Conservation (phyloP, 768 basidiomycete species). For the Boletus reticulatus region DNA sequence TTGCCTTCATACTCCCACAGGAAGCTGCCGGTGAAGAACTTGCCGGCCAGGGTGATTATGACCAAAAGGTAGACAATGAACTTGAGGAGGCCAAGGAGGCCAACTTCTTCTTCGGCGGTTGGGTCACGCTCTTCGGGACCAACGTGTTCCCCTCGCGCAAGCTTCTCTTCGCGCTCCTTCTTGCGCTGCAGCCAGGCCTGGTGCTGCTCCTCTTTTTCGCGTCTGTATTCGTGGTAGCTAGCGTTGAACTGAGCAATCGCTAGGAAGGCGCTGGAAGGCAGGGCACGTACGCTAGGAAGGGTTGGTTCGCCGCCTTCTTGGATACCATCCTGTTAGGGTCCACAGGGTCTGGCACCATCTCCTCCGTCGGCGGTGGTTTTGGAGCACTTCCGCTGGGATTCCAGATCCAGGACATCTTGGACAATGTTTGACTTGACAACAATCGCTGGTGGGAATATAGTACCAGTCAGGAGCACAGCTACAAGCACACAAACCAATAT, state of each 20-base stretch:
- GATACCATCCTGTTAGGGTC: constrained; percentile 71
- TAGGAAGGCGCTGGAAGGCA: background rate
- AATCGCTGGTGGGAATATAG: too few relatives aligned
- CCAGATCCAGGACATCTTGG: constrained; percentile 65
- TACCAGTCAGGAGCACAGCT: background rate
- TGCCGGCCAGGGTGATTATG: constrained; percentile 60
- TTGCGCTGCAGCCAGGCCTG: constrained; percentile 68
- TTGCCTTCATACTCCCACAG: constrained; percentile 78
- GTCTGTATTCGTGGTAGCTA: constrained; percentile 68
- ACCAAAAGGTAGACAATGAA: constrained; percentile 59
- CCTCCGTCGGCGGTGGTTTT: constrained; percentile 38
- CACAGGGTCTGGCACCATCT: constrained; percentile 60
- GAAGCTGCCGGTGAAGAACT: constrained; percentile 85
- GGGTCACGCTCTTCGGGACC: constrained; percentile 75
- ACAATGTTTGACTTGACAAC: background rate
- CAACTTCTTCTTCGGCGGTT: constrained; percentile 65
- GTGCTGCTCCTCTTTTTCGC: constrained; percentile 58
- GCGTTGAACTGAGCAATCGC: constrained; percentile 5
- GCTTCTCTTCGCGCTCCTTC: constrained; percentile 67
- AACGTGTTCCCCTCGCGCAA: constrained; percentile 70
- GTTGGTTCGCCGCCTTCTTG: constrained; percentile 79
- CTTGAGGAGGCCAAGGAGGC: constrained; percentile 62
- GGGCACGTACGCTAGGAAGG: constrained; percentile 73
- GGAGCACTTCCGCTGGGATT: constrained; percentile 41
- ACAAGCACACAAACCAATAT: background rate